Conservation (phyloP, 2,329 filamentous ascomycete genomes). For the Fusarium sambucinum region DNA sequence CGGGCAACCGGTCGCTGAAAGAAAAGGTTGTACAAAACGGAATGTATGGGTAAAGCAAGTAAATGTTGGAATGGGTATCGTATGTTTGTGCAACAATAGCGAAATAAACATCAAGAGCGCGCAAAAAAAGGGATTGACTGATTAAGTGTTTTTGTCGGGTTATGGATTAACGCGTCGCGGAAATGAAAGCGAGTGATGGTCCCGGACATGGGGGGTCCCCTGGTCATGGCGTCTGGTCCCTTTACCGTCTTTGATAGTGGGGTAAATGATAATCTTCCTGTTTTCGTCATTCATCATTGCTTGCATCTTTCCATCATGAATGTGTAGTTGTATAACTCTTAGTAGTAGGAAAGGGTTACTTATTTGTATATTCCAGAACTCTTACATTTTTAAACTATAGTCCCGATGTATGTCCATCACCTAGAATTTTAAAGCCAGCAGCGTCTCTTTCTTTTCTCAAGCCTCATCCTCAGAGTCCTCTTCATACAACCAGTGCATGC, state of each 20-base stretch:
- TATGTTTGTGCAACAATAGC: constrained; percentile 32
- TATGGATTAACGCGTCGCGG: constrained; percentile 34
- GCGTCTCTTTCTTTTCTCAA: not conserved
- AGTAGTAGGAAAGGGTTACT: not conserved
- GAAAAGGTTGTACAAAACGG: constrained; percentile 5
- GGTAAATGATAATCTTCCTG: constrained; percentile 7
- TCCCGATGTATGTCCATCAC: not conserved
- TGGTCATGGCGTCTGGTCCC: constrained; percentile 15
- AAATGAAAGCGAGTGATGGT: constrained; percentile 2
- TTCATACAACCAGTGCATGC: constrained; percentile 2
- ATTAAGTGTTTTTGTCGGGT: constrained; percentile 41
- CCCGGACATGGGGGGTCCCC: constrained; percentile 16
- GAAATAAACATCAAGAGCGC: constrained; percentile 33
- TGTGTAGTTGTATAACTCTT: not conserved
- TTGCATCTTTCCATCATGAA: not conserved
- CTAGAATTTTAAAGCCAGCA: not conserved
- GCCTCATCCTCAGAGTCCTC: not conserved
- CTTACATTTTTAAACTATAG: too few species aligned
- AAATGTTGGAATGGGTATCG: constrained; percentile 7
- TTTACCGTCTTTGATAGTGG: constrained; percentile 25
- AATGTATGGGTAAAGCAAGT: constrained; percentile 9
- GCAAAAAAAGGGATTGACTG: constrained; percentile 36
- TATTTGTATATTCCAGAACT: not conserved
- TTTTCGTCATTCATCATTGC: not conserved
- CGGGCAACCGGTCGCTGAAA: not conserved